phyloP scores from a whole-genome alignment of 164 flowering plant genomes.

The Stephania cephalantha region DNA sequence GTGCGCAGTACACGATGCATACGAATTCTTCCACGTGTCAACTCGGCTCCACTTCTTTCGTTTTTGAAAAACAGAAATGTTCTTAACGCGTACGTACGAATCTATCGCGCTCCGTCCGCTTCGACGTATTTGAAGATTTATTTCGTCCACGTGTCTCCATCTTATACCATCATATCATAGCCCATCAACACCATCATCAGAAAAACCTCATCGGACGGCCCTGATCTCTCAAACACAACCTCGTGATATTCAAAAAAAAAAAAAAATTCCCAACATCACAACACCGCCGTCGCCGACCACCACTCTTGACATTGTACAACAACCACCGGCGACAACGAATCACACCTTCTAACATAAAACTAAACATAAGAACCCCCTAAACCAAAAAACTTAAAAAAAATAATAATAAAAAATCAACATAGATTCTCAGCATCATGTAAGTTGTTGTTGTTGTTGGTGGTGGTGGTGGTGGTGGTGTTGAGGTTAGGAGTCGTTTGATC shows the following conservation, averaged over 20 bases:
- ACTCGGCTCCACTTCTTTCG: too few relatives aligned
- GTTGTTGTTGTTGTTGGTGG: too few relatives aligned
- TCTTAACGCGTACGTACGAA: too few relatives aligned
- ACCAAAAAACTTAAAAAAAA: not conserved
- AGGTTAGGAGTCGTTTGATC: not conserved
- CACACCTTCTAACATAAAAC: not conserved
- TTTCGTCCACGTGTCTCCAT: too few relatives aligned
- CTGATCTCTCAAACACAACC: not conserved
- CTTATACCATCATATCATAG: too few relatives aligned
- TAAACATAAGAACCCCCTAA: not conserved
- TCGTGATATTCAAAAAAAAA: not conserved
- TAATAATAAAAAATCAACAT: not conserved
- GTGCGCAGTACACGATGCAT: too few relatives aligned
- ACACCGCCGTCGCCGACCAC: not conserved
- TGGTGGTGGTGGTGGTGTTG: too few relatives aligned
- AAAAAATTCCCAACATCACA: not conserved
- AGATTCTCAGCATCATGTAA: not conserved
- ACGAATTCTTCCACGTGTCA: too few relatives aligned
- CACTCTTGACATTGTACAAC: not conserved
- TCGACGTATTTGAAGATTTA: too few relatives aligned
- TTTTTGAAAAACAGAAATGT: too few relatives aligned
- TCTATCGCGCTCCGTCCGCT: too few relatives aligned
- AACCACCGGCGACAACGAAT: not conserved
- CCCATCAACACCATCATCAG: too few relatives aligned
- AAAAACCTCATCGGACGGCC: not conserved